These are phyloP conservation scores for Ganoderma multipileum DNA, from an alignment of 1,284 basidiomycete genomes.

Conservation along the genomic window DNA sequence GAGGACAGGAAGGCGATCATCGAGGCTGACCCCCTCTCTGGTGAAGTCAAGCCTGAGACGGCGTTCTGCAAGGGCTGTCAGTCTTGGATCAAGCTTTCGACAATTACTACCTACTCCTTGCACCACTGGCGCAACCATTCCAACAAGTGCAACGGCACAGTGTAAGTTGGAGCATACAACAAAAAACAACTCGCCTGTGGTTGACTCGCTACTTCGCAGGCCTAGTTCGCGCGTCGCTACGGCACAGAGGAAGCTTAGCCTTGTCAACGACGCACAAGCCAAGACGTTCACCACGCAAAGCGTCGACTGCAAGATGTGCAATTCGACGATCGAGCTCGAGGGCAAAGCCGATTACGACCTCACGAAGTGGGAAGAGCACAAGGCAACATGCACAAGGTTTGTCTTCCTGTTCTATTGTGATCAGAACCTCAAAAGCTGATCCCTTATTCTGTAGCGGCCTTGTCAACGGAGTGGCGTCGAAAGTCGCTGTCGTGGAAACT, in stretches of 20 bases:
- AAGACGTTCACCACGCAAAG: conserved; percentile 49
- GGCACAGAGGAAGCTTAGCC: conserved; percentile 60
- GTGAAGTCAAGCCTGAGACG: conserved; percentile 54
- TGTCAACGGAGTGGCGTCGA: background rate
- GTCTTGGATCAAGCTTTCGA: conserved; percentile 63
- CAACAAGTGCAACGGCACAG: conserved; percentile 47
- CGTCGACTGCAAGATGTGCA: conserved; percentile 61
- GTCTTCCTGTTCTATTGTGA: background rate
- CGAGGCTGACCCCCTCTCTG: conserved; percentile 56
- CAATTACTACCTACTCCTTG: conserved; percentile 47
- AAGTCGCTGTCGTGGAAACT: conserved; percentile 12
- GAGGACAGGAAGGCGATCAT: conserved; percentile 57
- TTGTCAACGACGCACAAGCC: conserved; percentile 67
- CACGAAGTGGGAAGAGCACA: conserved; percentile 65
- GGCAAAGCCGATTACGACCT: conserved; percentile 62
- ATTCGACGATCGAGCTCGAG: conserved; percentile 47
- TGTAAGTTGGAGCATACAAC: conserved; percentile 39
- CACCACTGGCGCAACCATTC: conserved; percentile 62
- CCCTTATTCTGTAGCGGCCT: background rate
- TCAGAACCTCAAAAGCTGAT: background rate
- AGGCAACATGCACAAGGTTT: conserved; percentile 55
- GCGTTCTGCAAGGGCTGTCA: conserved; percentile 65
- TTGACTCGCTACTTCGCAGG: conserved; percentile 37
- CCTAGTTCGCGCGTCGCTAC: conserved; percentile 63
- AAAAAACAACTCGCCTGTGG: background rate